A percentile compares a stretch with the other conserved stretches of the same genome.
phyloP scores from a whole-genome alignment of 129 eudicot genomes.

The Saussurea involucrata region DNA sequence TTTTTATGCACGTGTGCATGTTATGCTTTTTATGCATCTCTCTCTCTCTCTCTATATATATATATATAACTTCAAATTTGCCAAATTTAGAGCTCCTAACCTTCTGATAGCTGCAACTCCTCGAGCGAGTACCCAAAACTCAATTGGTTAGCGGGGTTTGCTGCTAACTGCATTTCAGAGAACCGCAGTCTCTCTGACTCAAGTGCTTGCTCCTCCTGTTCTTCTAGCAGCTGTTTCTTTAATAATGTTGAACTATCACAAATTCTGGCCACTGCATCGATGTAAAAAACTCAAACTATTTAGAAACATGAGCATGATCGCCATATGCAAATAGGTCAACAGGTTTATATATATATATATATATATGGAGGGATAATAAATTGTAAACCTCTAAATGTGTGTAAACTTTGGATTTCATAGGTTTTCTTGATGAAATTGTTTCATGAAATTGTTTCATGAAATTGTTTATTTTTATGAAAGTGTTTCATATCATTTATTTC shows the following conservation, averaged over 20 bases:
- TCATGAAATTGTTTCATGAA: no score
- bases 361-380: no score
- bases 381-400: no score
- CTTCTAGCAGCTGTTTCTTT: constrained; percentile 52
- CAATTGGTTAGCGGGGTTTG: constrained; percentile 22
- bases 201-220: constrained; percentile 35
- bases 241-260: constrained; percentile 37
- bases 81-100: constrained; percentile 18
- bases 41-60: no score
- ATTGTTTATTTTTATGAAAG: no score
- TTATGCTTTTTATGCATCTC: no score
- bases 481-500: no score
- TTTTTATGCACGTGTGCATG: no score
- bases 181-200: constrained; percentile 46
- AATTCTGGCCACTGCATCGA: constrained; percentile 37
- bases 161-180: constrained; percentile 45
- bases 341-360: not conserved
- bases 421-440: no score
- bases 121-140: constrained; percentile 44
- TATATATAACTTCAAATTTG: not conserved
- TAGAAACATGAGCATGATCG: not conserved
- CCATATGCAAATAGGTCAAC: not conserved
- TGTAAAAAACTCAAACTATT: not conserved
- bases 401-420: no score
- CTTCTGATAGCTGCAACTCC: constrained; percentile 52